These are phyloP conservation scores for Elaeis guineensis DNA, from an alignment of 176 grass and related monocot genomes.

Conservation along the genomic window DNA sequence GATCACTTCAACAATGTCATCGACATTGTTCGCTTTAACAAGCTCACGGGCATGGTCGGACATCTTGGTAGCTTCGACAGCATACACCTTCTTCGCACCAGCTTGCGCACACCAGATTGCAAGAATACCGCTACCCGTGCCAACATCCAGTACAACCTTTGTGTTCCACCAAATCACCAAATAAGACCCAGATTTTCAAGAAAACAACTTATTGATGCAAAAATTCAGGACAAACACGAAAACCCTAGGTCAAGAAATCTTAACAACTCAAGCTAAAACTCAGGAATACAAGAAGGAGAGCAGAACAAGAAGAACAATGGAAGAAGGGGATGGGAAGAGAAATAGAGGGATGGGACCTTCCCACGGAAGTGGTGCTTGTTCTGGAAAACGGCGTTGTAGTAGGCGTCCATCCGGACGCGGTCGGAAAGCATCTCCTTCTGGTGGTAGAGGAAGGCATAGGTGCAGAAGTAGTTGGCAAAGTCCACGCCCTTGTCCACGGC, in stretches of 20 bases:
- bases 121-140: conserved; percentile 92
- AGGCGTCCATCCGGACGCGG: conserved; percentile 90
- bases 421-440: conserved; percentile 99
- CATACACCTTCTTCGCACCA: conserved; percentile 92
- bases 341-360: conserved; percentile 36
- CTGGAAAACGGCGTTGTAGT: conserved; percentile 74
- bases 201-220: neutral
- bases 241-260: neutral
- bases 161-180: conserved; percentile 26
- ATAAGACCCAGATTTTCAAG: neutral
- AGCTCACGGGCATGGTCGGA: conserved; percentile 90
- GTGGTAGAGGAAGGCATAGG: conserved; percentile 83
- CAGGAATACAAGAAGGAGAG: neutral
- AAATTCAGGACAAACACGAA: neutral
- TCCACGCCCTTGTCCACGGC: conserved; percentile 84
- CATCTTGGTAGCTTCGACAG: conserved; percentile 92
- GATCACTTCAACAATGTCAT: conserved; percentile 72
- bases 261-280: neutral
- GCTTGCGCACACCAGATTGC: conserved; percentile 94
- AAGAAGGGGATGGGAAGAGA: neutral
- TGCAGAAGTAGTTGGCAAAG: conserved; percentile 99
- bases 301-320: neutral
- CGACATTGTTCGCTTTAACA: conserved; percentile 55
- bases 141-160: conserved; percentile 84
- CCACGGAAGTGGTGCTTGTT: conserved; percentile 77